Percentiles rank a stretch among this genome's conserved stretches.
Evolutionary conservation across 768 basidiomycete species (phyloP).

Genomic region (Boletellus ananas): DNA sequence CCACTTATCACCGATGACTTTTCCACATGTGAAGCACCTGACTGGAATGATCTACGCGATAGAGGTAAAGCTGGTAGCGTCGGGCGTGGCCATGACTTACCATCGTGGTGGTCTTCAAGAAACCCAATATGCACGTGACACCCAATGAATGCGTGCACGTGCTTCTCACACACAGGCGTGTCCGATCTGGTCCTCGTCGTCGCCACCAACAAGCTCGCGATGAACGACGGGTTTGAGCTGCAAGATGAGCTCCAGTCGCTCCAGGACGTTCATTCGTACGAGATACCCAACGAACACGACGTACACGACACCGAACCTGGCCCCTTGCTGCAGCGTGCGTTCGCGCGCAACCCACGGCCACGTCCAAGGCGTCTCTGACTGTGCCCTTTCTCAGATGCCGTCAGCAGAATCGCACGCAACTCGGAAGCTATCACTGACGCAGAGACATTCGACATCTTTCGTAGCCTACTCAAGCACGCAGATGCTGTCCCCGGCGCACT

Average conservation of each 20-base stretch:
- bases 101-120: conserved; percentile 21
- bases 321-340: conserved; percentile 56
- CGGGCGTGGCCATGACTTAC: conserved; percentile 7
- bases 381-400: conserved; percentile 50
- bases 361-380: conserved; percentile 5
- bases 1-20: conserved; percentile 98
- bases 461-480: conserved; percentile 76
- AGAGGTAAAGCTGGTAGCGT: neutral
- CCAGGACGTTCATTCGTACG: conserved; percentile 56
- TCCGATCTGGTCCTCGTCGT: neutral
- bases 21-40: conserved; percentile 94
- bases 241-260: conserved; percentile 73
- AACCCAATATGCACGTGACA: neutral
- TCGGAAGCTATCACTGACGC: conserved; percentile 67
- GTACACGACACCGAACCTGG: conserved; percentile 52
- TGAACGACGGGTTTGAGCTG: conserved; percentile 59
- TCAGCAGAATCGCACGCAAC: conserved; percentile 74
- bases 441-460: conserved; percentile 76
- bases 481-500: conserved; percentile 56
- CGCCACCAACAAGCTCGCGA: conserved; percentile 16
- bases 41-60: conserved; percentile 84
- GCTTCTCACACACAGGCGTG: conserved; percentile 15
- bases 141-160: conserved; percentile 23
- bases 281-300: conserved; percentile 68
- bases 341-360: neutral